Conservation (phyloP, 2,329 filamentous ascomycete species). For the Aspergillus neotritici region DNA sequence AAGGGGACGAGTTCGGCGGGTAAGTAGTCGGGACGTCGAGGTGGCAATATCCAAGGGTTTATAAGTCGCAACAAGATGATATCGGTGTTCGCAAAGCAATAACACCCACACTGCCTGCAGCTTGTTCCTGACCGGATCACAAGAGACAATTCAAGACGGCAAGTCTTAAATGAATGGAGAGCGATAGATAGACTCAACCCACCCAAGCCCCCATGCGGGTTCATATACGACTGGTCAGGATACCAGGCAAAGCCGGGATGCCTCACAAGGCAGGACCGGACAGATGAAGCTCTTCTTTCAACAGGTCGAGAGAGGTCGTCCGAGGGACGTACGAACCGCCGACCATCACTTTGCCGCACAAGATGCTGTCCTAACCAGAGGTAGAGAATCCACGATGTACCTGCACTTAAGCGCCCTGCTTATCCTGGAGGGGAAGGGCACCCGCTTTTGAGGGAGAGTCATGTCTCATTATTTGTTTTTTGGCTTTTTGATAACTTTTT, state of each 20-base stretch:
- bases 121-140: too few relatives aligned
- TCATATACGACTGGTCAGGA: constrained; percentile 22
- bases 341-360: constrained; percentile 27
- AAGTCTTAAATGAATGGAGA: too few relatives aligned
- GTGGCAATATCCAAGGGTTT: too few relatives aligned
- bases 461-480: constrained; percentile 8
- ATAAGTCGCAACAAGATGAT: too few relatives aligned
- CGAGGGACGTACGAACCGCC: constrained; percentile 23
- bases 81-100: too few relatives aligned
- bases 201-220: constrained; percentile 18
- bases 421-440: constrained; percentile 21
- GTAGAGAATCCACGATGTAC: constrained; percentile 26
- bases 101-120: too few relatives aligned
- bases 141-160: too few relatives aligned
- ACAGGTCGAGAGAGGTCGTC: constrained; percentile 30
- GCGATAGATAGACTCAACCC: background rate
- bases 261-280: constrained; percentile 32
- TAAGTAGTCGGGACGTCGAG: too few relatives aligned
- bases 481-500: too few relatives aligned
- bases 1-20: too few relatives aligned
- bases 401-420: constrained; percentile 35
- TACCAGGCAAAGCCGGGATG: constrained; percentile 24
- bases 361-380: constrained; percentile 20
- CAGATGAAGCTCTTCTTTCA: constrained; percentile 22
- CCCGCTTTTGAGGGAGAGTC: constrained; percentile 13